Conservation (phyloP, 2,329 filamentous ascomycete genomes). For the Apiospora marii region DNA sequence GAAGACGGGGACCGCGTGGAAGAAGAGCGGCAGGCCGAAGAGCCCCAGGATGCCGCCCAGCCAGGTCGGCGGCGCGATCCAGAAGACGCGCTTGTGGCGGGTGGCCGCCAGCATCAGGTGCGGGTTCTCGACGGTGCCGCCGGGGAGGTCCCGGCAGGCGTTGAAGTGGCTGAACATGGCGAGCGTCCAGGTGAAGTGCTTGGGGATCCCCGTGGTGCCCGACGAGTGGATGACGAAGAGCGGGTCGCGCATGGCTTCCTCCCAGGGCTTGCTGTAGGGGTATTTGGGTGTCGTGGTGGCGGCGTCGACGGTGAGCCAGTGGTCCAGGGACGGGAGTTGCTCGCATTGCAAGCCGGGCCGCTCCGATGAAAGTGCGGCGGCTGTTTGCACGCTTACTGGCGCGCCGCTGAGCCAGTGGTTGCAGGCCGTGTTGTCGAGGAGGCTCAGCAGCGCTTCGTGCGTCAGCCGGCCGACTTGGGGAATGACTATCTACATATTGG, state of each 20-base stretch:
- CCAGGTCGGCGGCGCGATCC: constrained; percentile 24
- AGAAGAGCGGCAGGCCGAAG: constrained; percentile 20
- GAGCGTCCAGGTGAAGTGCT: background rate
- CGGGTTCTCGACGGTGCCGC: constrained; percentile 24
- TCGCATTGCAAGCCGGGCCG: constrained; percentile 3
- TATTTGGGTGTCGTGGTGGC: background rate
- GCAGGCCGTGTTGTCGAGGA: constrained; percentile 22
- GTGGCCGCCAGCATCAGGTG: background rate
- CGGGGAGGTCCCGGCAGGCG: background rate
- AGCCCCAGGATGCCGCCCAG: constrained; percentile 21
- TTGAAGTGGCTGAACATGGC: constrained; percentile 16
- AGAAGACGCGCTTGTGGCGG: constrained; percentile 12
- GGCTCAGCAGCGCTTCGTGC: constrained; percentile 15
- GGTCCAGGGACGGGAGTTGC: constrained; percentile 14
- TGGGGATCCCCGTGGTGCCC: constrained; percentile 11
- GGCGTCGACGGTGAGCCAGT: constrained; percentile 20
- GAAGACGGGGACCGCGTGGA: background rate
- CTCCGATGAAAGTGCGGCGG: background rate
- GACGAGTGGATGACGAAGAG: constrained; percentile 26
- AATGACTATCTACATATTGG: constrained; percentile 19
- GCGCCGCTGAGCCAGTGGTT: constrained; percentile 23
- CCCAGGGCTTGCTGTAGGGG: constrained; percentile 25
- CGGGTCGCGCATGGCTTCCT: constrained; percentile 4
- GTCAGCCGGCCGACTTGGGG: constrained; percentile 23
- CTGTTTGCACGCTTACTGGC: background rate